Evolutionary conservation across 805 yeast genomes (phyloP).

Genomic region (Yamadazyma tumulicola): DNA sequence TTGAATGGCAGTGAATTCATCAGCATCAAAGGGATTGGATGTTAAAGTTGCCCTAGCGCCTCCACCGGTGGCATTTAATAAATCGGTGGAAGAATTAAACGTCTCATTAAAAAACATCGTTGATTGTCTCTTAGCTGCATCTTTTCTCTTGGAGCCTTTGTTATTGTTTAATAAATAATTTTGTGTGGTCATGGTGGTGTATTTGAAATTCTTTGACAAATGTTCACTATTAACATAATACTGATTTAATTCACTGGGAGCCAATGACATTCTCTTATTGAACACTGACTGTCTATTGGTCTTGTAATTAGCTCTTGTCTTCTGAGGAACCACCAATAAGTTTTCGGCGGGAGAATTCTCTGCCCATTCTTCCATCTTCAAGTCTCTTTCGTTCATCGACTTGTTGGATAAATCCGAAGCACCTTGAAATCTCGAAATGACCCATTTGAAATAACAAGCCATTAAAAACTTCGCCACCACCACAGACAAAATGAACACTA

Average conservation of each 20-base stretch:
- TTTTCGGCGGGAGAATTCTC: slow-evolving; percentile 43
- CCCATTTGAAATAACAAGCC: slow-evolving; percentile 90
- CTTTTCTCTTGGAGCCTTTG: slow-evolving; percentile 11
- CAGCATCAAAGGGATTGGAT: slow-evolving; percentile 31
- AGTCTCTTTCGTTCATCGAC: slow-evolving; percentile 59
- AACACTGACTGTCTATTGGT: slow-evolving; percentile 41
- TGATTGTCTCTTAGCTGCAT: slow-evolving; percentile 17
- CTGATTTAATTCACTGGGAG: slow-evolving; percentile 36
- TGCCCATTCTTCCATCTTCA: slow-evolving; percentile 76
- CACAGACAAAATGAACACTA: slow-evolving; percentile 79
- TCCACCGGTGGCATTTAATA: slow-evolving; percentile 16
- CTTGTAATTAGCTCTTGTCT: slow-evolving; percentile 49
- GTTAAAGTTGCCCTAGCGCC: slow-evolving; percentile 21
- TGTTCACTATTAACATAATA: slow-evolving; percentile 33
- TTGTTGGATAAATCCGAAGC: slow-evolving; percentile 59
- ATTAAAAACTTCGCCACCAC: slow-evolving; percentile 73
- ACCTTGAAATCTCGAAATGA: slow-evolving; percentile 71
- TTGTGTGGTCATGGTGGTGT: slow-evolving; percentile 67
- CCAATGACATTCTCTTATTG: slow-evolving; percentile 34
- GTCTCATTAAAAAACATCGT: slow-evolving; percentile 26
- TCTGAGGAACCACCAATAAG: slow-evolving; percentile 47
- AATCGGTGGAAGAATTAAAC: slow-evolving; percentile 30
- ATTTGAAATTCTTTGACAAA: slow-evolving; percentile 38
- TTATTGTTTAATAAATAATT: slow-evolving; percentile 33
- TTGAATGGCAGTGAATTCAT: slow-evolving; percentile 33